Evolutionary conservation across 2,329 filamentous ascomycete genomes (phyloP).

Genomic region (Xylaria sp.): DNA sequence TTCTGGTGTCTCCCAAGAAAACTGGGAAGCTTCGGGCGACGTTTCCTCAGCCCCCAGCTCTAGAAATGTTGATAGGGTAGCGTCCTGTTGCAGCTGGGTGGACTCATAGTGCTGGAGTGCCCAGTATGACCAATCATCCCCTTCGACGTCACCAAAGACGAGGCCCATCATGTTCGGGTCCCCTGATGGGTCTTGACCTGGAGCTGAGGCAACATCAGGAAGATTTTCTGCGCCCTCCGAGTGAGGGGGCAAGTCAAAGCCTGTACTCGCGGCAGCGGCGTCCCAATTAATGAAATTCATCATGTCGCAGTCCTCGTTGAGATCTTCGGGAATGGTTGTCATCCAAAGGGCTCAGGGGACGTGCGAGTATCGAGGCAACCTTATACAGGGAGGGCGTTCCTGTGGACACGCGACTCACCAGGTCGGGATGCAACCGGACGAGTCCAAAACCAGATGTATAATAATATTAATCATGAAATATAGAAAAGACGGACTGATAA

Average conservation of each 20-base stretch:
- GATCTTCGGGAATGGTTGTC: slow-evolving; percentile 53
- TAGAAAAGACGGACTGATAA: slow-evolving; percentile 1
- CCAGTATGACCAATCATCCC: slow-evolving; percentile 65
- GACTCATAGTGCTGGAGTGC: slow-evolving; percentile 63
- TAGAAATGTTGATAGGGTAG: slow-evolving; percentile 39
- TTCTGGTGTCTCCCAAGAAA: slow-evolving; percentile 52
- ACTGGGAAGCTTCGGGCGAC: slow-evolving; percentile 37
- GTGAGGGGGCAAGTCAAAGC: slow-evolving; percentile 42
- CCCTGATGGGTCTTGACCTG: slow-evolving; percentile 20
- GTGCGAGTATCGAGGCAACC: neutral
- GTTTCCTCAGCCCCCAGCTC: slow-evolving; percentile 39
- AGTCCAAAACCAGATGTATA: slow-evolving; percentile 6
- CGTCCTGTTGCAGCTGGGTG: slow-evolving; percentile 46
- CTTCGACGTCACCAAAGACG: slow-evolving; percentile 60
- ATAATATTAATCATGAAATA: slow-evolving; percentile 5
- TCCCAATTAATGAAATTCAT: slow-evolving; percentile 67
- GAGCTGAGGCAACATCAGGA: slow-evolving; percentile 37
- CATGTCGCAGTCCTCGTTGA: slow-evolving; percentile 54
- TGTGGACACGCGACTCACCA: slow-evolving; percentile 8
- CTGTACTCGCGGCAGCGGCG: slow-evolving; percentile 46
- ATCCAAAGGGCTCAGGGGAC: slow-evolving; percentile 34
- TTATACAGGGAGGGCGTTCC: slow-evolving; percentile 14
- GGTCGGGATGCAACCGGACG: slow-evolving; percentile 15
- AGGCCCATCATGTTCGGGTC: slow-evolving; percentile 57
- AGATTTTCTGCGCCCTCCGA: slow-evolving; percentile 45